phyloP scores from a whole-genome alignment of 1,284 basidiomycete species.

The Irpex sp. region DNA sequence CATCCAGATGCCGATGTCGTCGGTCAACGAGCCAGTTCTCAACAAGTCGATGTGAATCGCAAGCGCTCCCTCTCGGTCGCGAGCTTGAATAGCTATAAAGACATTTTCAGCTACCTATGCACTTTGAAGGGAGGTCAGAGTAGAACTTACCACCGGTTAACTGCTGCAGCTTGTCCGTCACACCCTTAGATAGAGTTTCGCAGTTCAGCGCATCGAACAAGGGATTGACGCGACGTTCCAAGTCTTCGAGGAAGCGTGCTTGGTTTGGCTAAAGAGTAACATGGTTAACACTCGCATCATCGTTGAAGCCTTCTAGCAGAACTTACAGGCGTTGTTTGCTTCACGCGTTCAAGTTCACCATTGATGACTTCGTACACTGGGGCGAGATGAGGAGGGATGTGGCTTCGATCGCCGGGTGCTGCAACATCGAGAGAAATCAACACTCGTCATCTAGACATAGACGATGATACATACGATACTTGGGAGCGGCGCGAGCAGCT shows the following conservation, averaged over 20 bases:
- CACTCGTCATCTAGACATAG: not conserved
- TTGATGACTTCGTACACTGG: conserved; percentile 71
- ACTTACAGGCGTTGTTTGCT: conserved; percentile 69
- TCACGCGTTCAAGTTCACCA: conserved; percentile 61
- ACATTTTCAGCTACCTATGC: conserved; percentile 7
- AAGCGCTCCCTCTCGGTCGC: conserved; percentile 68
- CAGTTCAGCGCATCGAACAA: conserved; percentile 93
- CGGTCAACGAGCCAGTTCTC: conserved; percentile 69
- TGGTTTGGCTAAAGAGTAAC: conserved; percentile 59
- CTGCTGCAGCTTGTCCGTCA: conserved; percentile 66
- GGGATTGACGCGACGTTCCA: conserved; percentile 83
- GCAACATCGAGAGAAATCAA: conserved; percentile 13
- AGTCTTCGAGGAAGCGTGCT: conserved; percentile 84
- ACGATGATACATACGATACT: conserved; percentile 71
- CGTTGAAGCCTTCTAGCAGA: not conserved
- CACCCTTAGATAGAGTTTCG: conserved; percentile 73
- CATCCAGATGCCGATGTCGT: conserved; percentile 87
- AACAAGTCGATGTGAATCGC: conserved; percentile 79
- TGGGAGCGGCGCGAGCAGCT: conserved; percentile 58
- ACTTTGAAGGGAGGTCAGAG: conserved; percentile 4
- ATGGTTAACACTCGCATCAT: conserved; percentile 17
- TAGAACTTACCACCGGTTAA: conserved; percentile 57
- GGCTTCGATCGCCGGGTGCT: conserved; percentile 89
- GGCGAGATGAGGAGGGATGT: conserved; percentile 75
- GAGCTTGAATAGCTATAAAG: conserved; percentile 67